Conservation (phyloP, 2,329 filamentous ascomycete genomes). For the Lachnellula occidentalis region DNA sequence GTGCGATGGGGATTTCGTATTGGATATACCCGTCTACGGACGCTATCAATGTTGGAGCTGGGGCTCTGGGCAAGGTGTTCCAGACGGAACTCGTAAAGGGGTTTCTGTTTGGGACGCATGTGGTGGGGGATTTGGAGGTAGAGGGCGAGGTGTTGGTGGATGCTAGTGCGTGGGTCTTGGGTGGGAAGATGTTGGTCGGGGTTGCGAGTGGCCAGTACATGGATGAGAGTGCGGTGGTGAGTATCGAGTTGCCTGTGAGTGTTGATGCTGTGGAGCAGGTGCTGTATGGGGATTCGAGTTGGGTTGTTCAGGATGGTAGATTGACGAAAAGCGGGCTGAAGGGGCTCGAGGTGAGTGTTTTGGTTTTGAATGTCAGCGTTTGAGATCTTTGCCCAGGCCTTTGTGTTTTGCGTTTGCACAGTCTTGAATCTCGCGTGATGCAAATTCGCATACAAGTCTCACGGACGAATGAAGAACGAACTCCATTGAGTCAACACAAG, state of each 20-base stretch:
- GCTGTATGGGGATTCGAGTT: conserved; percentile 20
- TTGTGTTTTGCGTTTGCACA: neutral
- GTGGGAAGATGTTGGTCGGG: conserved; percentile 33
- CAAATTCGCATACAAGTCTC: too few species aligned
- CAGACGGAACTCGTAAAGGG: conserved; percentile 28
- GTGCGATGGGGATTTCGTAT: conserved; percentile 40
- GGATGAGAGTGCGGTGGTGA: conserved; percentile 5
- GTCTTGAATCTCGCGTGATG: too few species aligned
- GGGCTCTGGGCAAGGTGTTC: conserved; percentile 36
- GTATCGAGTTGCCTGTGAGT: conserved; percentile 17
- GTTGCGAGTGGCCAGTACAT: conserved; percentile 34
- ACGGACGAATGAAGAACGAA: too few species aligned
- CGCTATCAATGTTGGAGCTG: conserved; percentile 27
- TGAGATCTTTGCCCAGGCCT: neutral
- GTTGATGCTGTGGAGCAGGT: conserved; percentile 9
- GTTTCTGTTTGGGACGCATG: conserved; percentile 33
- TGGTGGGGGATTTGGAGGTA: conserved; percentile 17
- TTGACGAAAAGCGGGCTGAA: conserved; percentile 19
- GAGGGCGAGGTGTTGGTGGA: conserved; percentile 25
- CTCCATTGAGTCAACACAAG: neutral
- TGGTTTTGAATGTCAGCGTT: conserved; percentile 16
- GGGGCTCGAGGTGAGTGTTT: conserved; percentile 21
- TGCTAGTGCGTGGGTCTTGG: conserved; percentile 37
- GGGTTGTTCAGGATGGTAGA: conserved; percentile 16
- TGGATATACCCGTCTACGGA: conserved; percentile 42